Evolutionary conservation across 225 moss, liverwort and hornwort species (phyloP).

Genomic region (Neckera pumila): DNA sequence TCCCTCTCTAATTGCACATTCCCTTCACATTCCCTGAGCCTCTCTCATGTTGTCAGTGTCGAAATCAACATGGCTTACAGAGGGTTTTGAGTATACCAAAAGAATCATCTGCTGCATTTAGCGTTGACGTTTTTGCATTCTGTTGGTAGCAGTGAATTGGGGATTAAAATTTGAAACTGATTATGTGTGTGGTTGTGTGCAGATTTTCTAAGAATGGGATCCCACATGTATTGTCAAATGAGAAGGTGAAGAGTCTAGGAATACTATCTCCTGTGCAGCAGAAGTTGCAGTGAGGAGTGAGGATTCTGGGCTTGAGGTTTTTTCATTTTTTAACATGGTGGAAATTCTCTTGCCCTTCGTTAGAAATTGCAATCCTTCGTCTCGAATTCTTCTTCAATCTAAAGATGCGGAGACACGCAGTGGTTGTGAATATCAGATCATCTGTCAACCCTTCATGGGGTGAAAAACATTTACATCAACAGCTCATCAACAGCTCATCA

Average conservation of each 20-base stretch:
- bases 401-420: background rate
- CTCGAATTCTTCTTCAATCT: background rate
- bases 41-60: background rate
- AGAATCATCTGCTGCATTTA: background rate
- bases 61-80: background rate
- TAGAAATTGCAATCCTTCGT: background rate
- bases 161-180: background rate
- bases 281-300: background rate
- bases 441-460: background rate
- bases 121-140: background rate
- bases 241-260: constrained; percentile 20
- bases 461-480: background rate
- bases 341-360: background rate
- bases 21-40: background rate
- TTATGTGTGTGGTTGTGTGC: background rate
- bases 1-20: background rate
- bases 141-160: background rate
- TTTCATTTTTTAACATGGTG: background rate
- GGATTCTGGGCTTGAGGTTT: background rate
- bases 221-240: constrained; percentile 27
- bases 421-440: background rate
- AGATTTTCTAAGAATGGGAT: constrained; percentile 40
- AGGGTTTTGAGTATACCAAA: no score
- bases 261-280: background rate
- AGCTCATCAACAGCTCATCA: background rate